Evolutionary conservation across 2,329 filamentous ascomycete genomes (phyloP).

Genomic region (Fusarium buharicum): DNA sequence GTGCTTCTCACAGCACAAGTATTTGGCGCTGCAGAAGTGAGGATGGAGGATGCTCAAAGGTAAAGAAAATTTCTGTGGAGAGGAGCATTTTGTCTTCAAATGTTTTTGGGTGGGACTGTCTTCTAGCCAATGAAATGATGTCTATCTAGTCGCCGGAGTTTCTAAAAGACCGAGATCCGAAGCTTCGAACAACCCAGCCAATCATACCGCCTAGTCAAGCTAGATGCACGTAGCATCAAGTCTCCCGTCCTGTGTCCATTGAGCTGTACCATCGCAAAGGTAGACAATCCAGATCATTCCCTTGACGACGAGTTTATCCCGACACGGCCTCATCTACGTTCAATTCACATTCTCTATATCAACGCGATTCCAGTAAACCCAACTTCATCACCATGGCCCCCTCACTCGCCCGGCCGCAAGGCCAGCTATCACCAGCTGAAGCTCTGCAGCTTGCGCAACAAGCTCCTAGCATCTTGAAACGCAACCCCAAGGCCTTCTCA

Average conservation of each 20-base stretch:
- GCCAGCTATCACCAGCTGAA: conserved; percentile 65
- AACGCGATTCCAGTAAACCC: conserved; percentile 13
- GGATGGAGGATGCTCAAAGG: conserved; percentile 32
- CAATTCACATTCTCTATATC: not conserved
- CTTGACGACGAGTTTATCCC: not conserved
- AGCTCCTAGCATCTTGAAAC: conserved; percentile 66
- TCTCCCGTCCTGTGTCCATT: conserved; percentile 35
- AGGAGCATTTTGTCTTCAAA: conserved; percentile 41
- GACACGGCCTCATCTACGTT: not conserved
- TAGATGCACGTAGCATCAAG: conserved; percentile 29
- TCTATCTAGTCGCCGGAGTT: not conserved
- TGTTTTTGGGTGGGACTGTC: conserved; percentile 19
- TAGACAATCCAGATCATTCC: conserved; percentile 14
- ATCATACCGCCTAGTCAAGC: conserved; percentile 18
- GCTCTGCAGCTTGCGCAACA: conserved; percentile 69
- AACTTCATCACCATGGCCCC: conserved; percentile 55
- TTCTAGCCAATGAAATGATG: not conserved
- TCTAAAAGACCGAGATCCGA: conserved; percentile 3
- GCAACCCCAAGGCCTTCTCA: conserved; percentile 64
- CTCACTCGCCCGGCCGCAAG: conserved; percentile 66
- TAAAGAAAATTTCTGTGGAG: conserved; percentile 37
- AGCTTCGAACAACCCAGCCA: conserved; percentile 23
- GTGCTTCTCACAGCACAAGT: conserved; percentile 34
- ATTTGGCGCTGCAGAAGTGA: conserved; percentile 32
- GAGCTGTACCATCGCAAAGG: conserved; percentile 25